phyloP scores from a whole-genome alignment of 495 filamentous ascomycete genomes.

The Xylaria flabelliformis region DNA sequence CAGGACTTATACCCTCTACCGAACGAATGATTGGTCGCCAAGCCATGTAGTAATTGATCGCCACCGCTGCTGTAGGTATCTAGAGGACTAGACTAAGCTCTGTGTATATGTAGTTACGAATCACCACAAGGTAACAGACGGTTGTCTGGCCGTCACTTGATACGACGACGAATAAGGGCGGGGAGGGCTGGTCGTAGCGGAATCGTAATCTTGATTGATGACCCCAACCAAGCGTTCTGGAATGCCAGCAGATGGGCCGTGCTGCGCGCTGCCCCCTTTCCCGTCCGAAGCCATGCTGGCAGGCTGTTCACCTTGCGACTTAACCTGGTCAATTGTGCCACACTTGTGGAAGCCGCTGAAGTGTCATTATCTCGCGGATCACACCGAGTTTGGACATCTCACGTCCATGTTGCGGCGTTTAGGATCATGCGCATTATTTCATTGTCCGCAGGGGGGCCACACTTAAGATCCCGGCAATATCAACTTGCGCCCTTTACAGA shows the following conservation, averaged over 20 bases:
- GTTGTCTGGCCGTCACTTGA: neutral
- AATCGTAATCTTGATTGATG: neutral
- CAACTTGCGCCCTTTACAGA: neutral
- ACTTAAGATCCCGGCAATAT: conserved; percentile 9
- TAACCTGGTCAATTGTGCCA: conserved; percentile 12
- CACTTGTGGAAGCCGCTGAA: conserved; percentile 19
- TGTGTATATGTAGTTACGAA: neutral
- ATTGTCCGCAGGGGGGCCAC: conserved; percentile 10
- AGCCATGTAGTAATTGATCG: conserved; percentile 13
- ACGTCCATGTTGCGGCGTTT: conserved; percentile 7
- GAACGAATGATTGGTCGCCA: conserved; percentile 1
- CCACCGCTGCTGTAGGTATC: neutral
- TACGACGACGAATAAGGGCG: conserved; percentile 2
- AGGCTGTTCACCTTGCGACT: conserved; percentile 3
- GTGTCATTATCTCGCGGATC: conserved; percentile 19
- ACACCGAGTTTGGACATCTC: conserved; percentile 2
- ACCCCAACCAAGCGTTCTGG: conserved; percentile 3
- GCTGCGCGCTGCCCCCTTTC: conserved; percentile 5
- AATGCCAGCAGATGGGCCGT: conserved; percentile 6
- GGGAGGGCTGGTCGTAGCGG: neutral
- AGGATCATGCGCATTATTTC: conserved; percentile 17
- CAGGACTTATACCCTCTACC: neutral
- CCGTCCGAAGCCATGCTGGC: neutral
- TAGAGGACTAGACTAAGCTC: neutral
- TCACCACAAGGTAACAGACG: conserved; percentile 1